Conservation (phyloP, 2,329 filamentous ascomycete genomes). For the Phialocephala subalpina region DNA sequence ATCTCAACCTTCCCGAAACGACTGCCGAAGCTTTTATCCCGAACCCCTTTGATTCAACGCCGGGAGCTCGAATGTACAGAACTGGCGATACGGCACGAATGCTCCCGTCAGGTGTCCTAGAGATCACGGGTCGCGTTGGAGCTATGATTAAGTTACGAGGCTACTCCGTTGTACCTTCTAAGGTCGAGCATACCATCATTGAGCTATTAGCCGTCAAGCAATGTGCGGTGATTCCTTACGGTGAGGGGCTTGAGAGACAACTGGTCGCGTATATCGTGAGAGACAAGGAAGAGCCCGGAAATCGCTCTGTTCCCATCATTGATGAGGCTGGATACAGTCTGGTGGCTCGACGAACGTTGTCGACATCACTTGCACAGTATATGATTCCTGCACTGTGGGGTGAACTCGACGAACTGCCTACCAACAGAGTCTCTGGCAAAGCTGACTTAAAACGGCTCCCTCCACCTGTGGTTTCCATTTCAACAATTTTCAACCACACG, state of each 20-base stretch:
- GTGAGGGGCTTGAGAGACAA: constrained; percentile 78
- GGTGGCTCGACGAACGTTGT: constrained; percentile 69
- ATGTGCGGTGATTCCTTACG: constrained; percentile 77
- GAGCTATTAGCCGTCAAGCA: constrained; percentile 74
- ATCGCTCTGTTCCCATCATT: constrained; percentile 69
- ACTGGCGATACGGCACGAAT: constrained; percentile 88
- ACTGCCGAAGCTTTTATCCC: constrained; percentile 76
- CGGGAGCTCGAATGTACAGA: constrained; percentile 76
- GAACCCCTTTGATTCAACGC: constrained; percentile 67
- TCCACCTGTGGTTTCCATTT: constrained; percentile 63
- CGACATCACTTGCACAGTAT: constrained; percentile 76
- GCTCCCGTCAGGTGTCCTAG: constrained; percentile 80
- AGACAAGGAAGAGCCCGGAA: constrained; percentile 65
- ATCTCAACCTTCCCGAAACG: constrained; percentile 81
- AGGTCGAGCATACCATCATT: constrained; percentile 74
- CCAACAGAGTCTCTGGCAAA: constrained; percentile 82
- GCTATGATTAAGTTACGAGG: constrained; percentile 91
- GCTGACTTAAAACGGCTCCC: constrained; percentile 77
- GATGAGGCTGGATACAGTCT: constrained; percentile 77
- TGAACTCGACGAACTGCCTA: constrained; percentile 73
- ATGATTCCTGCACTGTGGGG: constrained; percentile 87
- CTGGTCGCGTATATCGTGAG: constrained; percentile 79
- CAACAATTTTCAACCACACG: constrained; percentile 44
- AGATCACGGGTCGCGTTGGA: constrained; percentile 86
- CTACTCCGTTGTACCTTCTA: constrained; percentile 85